These are phyloP conservation scores for Coemansia sp. DNA, from an alignment of 192 early-diverging fungal genomes.

Conservation along the genomic window DNA sequence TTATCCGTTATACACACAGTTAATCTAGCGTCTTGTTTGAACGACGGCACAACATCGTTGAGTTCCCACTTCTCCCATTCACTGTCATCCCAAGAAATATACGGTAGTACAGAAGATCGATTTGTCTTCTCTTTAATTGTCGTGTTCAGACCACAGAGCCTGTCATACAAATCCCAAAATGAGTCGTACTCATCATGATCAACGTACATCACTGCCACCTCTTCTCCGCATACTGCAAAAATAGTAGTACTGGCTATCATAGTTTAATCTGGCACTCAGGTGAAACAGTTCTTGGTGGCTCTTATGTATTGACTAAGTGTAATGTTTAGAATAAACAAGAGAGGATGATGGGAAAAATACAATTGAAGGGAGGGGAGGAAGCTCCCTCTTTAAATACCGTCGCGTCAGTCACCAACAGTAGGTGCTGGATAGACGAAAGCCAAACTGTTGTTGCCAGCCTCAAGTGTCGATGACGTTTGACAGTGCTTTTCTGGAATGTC, in stretches of 20 bases:
- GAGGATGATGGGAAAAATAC: neutral
- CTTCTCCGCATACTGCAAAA: no score
- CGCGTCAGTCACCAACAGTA: neutral
- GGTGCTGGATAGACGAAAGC: neutral
- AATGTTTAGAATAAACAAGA: neutral
- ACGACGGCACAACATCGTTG: neutral
- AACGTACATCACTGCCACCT: no score
- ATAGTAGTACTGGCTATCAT: no score
- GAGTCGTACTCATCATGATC: no score
- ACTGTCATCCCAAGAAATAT: neutral
- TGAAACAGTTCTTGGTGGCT: no score
- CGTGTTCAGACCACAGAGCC: neutral
- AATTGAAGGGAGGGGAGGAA: neutral
- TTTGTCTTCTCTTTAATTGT: neutral
- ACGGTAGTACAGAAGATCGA: neutral
- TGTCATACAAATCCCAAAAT: neutral
- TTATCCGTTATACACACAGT: neutral
- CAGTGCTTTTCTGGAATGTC: neutral
- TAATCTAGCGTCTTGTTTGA: neutral
- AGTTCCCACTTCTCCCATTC: neutral
- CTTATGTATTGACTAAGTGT: neutral
- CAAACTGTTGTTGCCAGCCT: no score
- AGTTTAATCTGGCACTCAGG: no score
- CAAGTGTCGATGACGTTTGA: no score
- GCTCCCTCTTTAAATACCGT: neutral